Evolutionary conservation across 805 yeast species (phyloP).

Genomic region (Myxozyma neglecta): DNA sequence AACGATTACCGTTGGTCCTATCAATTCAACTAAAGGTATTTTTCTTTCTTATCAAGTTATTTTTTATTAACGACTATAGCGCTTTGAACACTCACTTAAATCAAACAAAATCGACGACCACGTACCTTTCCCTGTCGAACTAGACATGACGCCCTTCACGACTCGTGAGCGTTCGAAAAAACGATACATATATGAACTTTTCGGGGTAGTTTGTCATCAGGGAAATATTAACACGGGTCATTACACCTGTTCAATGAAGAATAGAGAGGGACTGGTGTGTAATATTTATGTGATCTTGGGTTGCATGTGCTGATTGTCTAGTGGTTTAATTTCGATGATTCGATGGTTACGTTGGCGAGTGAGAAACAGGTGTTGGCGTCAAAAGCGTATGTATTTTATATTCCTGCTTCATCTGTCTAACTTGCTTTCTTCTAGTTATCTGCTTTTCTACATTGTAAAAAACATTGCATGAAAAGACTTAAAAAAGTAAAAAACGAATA

Average conservation of each 20-base stretch:
- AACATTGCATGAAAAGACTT: slow-evolving; percentile 12
- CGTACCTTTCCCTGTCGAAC: slow-evolving; percentile 67
- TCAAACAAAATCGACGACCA: slow-evolving; percentile 73
- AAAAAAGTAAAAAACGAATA: neutral
- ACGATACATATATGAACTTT: slow-evolving; percentile 69
- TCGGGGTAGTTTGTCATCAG: slow-evolving; percentile 82
- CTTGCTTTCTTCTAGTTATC: slow-evolving; percentile 8
- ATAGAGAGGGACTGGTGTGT: slow-evolving; percentile 50
- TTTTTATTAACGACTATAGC: slow-evolving; percentile 4
- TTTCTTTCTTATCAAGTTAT: neutral
- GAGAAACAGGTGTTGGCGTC: slow-evolving; percentile 65
- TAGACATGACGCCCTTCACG: slow-evolving; percentile 67
- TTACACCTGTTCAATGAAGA: slow-evolving; percentile 77
- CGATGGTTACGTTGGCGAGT: slow-evolving; percentile 66
- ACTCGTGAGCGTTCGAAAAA: slow-evolving; percentile 20
- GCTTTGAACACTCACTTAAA: slow-evolving; percentile 59
- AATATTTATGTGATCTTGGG: slow-evolving; percentile 8
- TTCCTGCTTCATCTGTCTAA: neutral
- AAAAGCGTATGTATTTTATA: slow-evolving; percentile 65
- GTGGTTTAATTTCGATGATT: slow-evolving; percentile 94
- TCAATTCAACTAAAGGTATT: neutral
- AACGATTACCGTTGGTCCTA: neutral
- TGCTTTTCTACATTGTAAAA: slow-evolving; percentile 29
- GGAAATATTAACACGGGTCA: slow-evolving; percentile 97
- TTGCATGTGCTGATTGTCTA: slow-evolving; percentile 30